Percentiles rank a stretch among this genome's conserved stretches.
These are phyloP conservation scores for Ochromonas danica DNA, from an alignment of 108 stramenopile genomes.

Conservation along the genomic window DNA sequence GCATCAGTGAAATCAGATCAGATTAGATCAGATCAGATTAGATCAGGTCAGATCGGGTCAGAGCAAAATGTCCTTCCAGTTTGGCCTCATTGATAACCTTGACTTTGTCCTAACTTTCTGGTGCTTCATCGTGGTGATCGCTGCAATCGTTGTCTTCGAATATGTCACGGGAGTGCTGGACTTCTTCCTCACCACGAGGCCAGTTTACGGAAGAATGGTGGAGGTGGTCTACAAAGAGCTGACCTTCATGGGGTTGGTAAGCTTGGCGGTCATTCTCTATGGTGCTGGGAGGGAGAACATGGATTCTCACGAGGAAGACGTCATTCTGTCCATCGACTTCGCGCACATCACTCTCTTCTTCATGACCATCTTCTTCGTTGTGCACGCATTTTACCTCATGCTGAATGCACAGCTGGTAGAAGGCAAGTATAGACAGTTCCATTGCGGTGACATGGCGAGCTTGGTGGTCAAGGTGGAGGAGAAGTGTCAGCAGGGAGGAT, in stretches of 20 bases:
- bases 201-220: background rate
- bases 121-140: background rate
- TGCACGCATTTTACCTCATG: conserved; percentile 27
- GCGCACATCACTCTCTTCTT: conserved; percentile 9
- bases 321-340: conserved; percentile 24
- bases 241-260: conserved; percentile 19
- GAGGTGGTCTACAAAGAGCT: conserved; percentile 31
- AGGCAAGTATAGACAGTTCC: too few species aligned
- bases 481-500: too few species aligned
- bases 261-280: background rate
- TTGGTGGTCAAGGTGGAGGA: too few species aligned
- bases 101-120: background rate
- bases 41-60: too few species aligned
- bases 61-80: background rate
- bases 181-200: background rate
- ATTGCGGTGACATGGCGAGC: too few species aligned
- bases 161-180: background rate
- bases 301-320: background rate
- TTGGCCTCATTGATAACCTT: background rate
- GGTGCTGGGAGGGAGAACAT: background rate
- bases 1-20: too few species aligned
- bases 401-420: too few species aligned
- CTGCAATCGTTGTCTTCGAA: background rate
- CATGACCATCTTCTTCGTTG: conserved; percentile 31
- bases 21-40: too few species aligned